phyloP scores from a whole-genome alignment of 805 yeast genomes.

The Yueomyces sinensis region DNA sequence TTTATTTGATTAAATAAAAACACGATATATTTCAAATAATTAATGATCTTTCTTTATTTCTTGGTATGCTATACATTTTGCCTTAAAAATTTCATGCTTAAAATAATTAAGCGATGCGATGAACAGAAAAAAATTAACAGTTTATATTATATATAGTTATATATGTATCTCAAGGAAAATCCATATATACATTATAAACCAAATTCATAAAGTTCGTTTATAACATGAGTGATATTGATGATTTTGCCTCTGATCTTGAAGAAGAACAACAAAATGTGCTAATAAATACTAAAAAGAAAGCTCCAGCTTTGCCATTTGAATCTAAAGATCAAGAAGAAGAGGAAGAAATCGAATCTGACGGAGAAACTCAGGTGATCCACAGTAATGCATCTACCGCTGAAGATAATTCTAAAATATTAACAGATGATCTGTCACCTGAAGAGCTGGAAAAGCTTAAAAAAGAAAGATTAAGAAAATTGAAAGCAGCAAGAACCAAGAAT shows the following conservation, averaged over 20 bases:
- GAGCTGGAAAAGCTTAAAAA: slow-evolving; percentile 23
- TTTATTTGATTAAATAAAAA: too few species aligned
- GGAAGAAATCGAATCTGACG: slow-evolving; percentile 1
- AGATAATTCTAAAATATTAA: slow-evolving; percentile 5
- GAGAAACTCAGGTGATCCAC: too few species aligned
- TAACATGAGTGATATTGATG: slow-evolving; percentile 13
- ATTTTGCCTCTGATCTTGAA: slow-evolving; percentile 21
- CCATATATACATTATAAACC: too few species aligned
- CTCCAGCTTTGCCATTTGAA: slow-evolving; percentile 1
- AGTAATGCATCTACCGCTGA: slow-evolving; percentile 8
- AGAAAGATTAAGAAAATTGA: slow-evolving; percentile 41
- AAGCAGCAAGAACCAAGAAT: slow-evolving; percentile 35
- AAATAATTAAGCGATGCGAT: too few species aligned
- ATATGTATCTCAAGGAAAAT: too few species aligned
- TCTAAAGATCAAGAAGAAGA: slow-evolving; percentile 6
- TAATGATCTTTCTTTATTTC: too few species aligned
- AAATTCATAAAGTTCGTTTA: too few species aligned
- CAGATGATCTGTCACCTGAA: slow-evolving; percentile 20
- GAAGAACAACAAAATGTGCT: slow-evolving; percentile 11
- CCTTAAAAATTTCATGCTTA: too few species aligned
- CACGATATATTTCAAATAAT: too few species aligned
- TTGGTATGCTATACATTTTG: too few species aligned
- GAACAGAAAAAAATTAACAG: too few species aligned
- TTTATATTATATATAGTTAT: too few species aligned
- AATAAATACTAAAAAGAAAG: slow-evolving; percentile 10